These are phyloP conservation scores for Cytospora paraplurivora DNA, from an alignment of 2,329 filamentous ascomycete species.

Conservation along the genomic window DNA sequence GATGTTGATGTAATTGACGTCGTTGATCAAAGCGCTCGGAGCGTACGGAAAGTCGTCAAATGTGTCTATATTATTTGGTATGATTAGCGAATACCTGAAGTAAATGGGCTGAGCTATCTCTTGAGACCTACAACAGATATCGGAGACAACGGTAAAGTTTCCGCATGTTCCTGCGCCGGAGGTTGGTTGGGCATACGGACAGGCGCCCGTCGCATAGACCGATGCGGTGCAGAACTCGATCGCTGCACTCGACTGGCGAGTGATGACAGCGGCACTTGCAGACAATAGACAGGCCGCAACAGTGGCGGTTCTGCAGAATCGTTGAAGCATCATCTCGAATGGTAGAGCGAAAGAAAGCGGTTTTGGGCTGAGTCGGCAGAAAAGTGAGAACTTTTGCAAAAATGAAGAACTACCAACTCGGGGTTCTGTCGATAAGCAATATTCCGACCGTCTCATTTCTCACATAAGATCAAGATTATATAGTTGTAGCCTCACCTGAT, in stretches of 20 bases:
- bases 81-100: not conserved
- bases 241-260: not conserved
- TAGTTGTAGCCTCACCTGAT: too few relatives aligned
- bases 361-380: not conserved
- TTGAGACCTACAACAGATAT: conserved; percentile 18
- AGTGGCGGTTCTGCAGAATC: not conserved
- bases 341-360: too few relatives aligned
- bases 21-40: conserved; percentile 1
- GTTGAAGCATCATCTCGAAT: not conserved
- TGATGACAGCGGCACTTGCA: not conserved
- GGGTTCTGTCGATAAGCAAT: too few relatives aligned
- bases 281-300: not conserved
- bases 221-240: conserved; percentile 21
- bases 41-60: conserved; percentile 16
- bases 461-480: too few relatives aligned
- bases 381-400: not conserved
- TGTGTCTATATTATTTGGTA: not conserved
- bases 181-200: conserved; percentile 23
- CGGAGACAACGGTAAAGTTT: not conserved
- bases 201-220: conserved; percentile 15
- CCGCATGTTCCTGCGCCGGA: conserved; percentile 20
- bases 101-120: not conserved
- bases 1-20: conserved; percentile 22
- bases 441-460: too few relatives aligned
- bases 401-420: too few relatives aligned